Base-by-base conservation (phyloP, 2,329 filamentous ascomycete species). In the Arthrobotrys musiformis region DNA sequence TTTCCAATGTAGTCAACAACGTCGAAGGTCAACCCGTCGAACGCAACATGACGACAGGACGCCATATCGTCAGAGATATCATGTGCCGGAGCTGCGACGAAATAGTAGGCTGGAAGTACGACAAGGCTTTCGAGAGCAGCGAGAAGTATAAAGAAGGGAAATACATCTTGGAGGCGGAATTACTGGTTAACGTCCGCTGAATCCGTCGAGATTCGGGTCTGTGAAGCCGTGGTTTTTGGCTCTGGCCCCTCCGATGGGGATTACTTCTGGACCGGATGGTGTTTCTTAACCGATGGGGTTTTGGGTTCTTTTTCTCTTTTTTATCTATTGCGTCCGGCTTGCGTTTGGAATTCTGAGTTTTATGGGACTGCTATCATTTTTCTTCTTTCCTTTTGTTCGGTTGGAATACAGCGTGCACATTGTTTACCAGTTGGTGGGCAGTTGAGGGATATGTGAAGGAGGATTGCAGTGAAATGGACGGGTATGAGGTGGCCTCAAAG, bases 141-240 rank as follows among this genome's bases (percentile, higher is more conserved):
- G 94, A 99, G 88, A 97, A 97, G 85, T 99, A 99, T 85, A 99
- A 99, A 86, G 95, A 99, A 87, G 94, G 93, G 69, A 99, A 98
- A 85, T 98, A 92, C 83, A 99, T 99, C 76, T 87, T 99, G 70
- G 94, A 98, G 86, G 92, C 92, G 33, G 94, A 97, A 85, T 85
- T 97, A 79, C 87, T 98, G 42, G 94, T 92, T 84, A 90, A 90
- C 80, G 93, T 97, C 77, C 74, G 79, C 54, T 78, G 60, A 61
- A 4, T 19, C 24, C 7, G 17, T 26, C 11, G n/a, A 28, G 37
- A 2, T n/a, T n/a, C n/a, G n/a, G n/a, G n/a, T n/a, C n/a, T n/a
- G n/a, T n/a, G n/a, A 46, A 28, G 33, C 11, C 28, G 24, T n/a
- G 19, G 9, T 44, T 15, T 28, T 28, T 42, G 15, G 44, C 44